Percentiles rank a stretch among this genome's conserved stretches.
phyloP scores from a whole-genome alignment of 768 basidiomycete species.

The Naganishia randhawae region DNA sequence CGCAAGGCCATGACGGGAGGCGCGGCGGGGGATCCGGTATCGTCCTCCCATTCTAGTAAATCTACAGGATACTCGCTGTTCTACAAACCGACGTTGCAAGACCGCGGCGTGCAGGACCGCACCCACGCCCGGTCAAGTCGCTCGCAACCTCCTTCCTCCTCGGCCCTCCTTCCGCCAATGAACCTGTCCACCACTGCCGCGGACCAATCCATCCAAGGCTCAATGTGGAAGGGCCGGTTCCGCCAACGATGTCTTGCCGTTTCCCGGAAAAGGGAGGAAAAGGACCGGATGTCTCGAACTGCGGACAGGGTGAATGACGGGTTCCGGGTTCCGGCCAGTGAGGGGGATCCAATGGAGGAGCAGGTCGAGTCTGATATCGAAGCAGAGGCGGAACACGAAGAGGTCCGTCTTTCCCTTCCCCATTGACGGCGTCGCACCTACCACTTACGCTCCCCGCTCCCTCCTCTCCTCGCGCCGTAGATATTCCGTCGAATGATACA shows the following conservation, averaged over 20 bases:
- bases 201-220: constrained; percentile 28
- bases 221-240: constrained; percentile 30
- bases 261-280: constrained; percentile 4
- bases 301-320: not conserved
- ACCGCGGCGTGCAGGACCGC: not conserved
- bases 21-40: not conserved
- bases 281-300: not conserved
- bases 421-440: not conserved
- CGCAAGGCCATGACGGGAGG: not conserved
- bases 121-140: not conserved
- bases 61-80: constrained; percentile 1
- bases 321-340: not conserved
- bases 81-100: not conserved
- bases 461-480: constrained; percentile 6
- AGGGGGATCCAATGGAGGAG: not conserved
- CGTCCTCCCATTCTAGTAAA: not conserved
- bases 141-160: not conserved
- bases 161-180: not conserved
- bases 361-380: constrained; percentile 12
- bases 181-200: not conserved
- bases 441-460: not conserved
- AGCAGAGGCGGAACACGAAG: constrained; percentile 28
- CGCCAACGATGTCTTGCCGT: constrained; percentile 16
- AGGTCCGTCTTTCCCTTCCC: constrained; percentile 11
- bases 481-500: constrained; percentile 29